Base-by-base conservation (phyloP, 2,329 filamentous ascomycete species). In the Scedosporium minutisporum region DNA sequence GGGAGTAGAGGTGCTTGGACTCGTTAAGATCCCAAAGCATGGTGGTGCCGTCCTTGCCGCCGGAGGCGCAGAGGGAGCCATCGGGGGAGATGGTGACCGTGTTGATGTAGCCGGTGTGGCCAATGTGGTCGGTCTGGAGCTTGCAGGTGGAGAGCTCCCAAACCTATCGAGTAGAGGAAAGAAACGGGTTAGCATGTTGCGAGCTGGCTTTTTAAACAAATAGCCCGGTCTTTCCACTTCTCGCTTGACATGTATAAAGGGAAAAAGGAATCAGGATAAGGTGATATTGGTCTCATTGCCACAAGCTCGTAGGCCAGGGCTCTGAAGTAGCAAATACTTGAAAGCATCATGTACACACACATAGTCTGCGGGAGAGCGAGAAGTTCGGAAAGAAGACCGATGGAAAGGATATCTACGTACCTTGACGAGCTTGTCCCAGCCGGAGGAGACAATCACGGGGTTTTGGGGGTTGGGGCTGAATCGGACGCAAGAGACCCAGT, bases 321-420 rank as follows among this genome's bases (percentile, higher is more conserved):
- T 99, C 95, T 97, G 93, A 97, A 99, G 95, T 97, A 97, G 95
- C 95, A 97, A 97, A 97, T 97, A 97, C 93, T 91, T 89, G 87
- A 89, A 86, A 89, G 85, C 93, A 97, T 97, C 93, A 92, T 95
- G 77, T 86, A 82, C 82, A 77, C 68, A 64, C 66, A 69, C 64
- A 48, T 33, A 44, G 33, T n/a, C 63, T 51, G 18, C 48, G 55
- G 42, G 62, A 7, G 63, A 33, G 63, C 16, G 44, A 38, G 58
- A 57, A 59, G 9, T 60, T 27, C 5, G 21, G 60, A 65, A 59
- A 59, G 59, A 66, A 60, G 67, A 86, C 93, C 9, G 53, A 6
- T 3, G 16, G 57, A 18, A 38, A 9, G n/a, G 4, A n/a, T 10
- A 12, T 57, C 14, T 33, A 61, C 60, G 74, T 84, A 99, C 95